Evolutionary conservation across 2,329 filamentous ascomycete species (phyloP).

Genomic region (Capronia americana): DNA sequence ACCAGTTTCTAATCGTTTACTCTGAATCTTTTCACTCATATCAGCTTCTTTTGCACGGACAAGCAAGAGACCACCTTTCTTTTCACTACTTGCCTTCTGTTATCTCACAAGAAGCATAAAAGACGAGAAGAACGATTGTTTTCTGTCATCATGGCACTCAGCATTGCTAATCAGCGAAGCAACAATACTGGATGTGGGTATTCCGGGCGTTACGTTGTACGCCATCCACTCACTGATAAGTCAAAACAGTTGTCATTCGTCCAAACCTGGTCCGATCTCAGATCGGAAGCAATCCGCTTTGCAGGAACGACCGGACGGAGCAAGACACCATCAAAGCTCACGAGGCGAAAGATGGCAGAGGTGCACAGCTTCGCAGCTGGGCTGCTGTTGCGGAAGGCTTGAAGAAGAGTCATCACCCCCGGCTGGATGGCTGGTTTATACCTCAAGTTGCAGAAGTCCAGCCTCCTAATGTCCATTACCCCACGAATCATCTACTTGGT

Average conservation of each 20-base stretch:
- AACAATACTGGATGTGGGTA: not conserved
- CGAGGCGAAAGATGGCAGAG: not conserved
- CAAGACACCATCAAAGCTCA: not conserved
- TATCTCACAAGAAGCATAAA: not conserved
- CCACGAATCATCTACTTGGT: constrained; percentile 27
- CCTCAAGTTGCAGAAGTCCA: constrained; percentile 3
- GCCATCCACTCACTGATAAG: not conserved
- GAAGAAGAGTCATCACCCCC: not conserved
- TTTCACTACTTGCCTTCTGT: not conserved
- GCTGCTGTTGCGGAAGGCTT: not conserved
- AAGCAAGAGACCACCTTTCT: not conserved
- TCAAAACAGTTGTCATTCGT: not conserved
- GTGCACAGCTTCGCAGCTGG: not conserved
- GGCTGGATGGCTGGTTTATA: not conserved
- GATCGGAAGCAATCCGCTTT: not conserved
- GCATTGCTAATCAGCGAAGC: not conserved
- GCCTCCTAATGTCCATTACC: constrained; percentile 15
- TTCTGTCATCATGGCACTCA: constrained; percentile 8
- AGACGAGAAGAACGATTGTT: not conserved
- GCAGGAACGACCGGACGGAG: not conserved
- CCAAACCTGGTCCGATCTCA: not conserved
- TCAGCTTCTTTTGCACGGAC: not conserved
- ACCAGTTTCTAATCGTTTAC: not conserved
- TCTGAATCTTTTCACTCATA: not conserved
- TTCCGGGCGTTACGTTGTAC: not conserved